phyloP scores from a whole-genome alignment of 2,329 filamentous ascomycete species.

The Aspergillus unguis region DNA sequence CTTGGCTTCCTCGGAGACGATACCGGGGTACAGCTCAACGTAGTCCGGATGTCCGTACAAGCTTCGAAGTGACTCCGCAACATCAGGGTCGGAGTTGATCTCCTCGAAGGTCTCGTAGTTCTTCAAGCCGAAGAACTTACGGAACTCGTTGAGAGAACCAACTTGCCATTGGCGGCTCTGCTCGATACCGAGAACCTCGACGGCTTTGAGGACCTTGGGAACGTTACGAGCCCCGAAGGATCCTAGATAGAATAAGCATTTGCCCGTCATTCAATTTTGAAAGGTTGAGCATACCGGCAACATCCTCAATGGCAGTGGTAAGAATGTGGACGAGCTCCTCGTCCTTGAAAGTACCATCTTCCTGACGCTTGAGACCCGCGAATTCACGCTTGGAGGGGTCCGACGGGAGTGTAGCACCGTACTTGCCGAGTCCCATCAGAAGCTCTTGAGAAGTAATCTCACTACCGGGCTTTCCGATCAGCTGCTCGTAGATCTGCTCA shows the following conservation, averaged over 20 bases:
- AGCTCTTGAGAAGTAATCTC: constrained; percentile 61
- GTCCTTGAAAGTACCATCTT: constrained; percentile 68
- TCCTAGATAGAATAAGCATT: constrained; percentile 34
- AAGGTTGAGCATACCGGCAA: constrained; percentile 29
- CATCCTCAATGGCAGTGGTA: constrained; percentile 67
- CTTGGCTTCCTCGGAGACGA: constrained; percentile 74
- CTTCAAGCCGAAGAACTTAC: constrained; percentile 75
- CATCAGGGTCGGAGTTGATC: constrained; percentile 72
- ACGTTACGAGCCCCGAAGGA: constrained; percentile 72
- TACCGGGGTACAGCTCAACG: constrained; percentile 76
- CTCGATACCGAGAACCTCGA: constrained; percentile 78
- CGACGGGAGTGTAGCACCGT: constrained; percentile 57
- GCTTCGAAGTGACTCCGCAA: constrained; percentile 62
- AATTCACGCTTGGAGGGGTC: constrained; percentile 71
- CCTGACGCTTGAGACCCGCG: constrained; percentile 60
- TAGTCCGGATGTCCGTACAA: constrained; percentile 70
- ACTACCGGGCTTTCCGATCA: constrained; percentile 60
- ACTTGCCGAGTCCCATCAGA: constrained; percentile 59
- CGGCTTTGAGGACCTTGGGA: constrained; percentile 67
- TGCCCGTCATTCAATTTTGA: background rate
- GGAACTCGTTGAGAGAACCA: constrained; percentile 78
- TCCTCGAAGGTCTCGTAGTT: constrained; percentile 75
- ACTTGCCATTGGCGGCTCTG: constrained; percentile 75
- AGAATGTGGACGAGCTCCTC: constrained; percentile 73
- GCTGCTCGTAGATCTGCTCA: constrained; percentile 61